Evolutionary conservation across 31 red algal genomes (phyloP).

Genomic region (Odonthalia washingtoniensis): DNA sequence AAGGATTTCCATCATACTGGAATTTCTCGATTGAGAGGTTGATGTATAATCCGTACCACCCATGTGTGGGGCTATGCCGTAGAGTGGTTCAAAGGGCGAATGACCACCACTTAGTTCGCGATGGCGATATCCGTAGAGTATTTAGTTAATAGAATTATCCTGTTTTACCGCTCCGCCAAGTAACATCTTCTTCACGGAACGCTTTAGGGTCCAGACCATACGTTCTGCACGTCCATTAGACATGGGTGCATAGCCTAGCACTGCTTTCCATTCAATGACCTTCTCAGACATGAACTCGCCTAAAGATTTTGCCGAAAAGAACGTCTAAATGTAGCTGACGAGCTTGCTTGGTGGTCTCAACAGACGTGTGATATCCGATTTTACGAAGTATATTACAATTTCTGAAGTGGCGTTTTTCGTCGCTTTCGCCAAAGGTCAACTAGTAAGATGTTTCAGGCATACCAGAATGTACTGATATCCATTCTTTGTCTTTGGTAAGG

Average conservation of each 20-base stretch:
- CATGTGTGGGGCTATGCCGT: neutral
- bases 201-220: neutral
- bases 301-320: neutral
- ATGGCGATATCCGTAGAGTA: neutral
- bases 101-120: neutral
- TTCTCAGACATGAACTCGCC: neutral
- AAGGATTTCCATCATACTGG: too few relatives aligned
- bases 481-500: too few relatives aligned
- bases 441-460: neutral
- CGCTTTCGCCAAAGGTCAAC: neutral
- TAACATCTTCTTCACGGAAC: neutral
- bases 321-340: neutral
- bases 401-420: neutral
- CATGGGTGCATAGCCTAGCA: neutral
- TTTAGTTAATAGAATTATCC: neutral
- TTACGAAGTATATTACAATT: neutral
- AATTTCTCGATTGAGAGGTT: too few relatives aligned
- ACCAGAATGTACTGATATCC: neutral
- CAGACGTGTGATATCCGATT: too few relatives aligned
- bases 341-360: neutral
- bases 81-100: neutral
- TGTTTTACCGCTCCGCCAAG: neutral
- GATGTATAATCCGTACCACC: too few relatives aligned
- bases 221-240: conserved; percentile 11
- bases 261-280: neutral